phyloP scores from a whole-genome alignment of 495 filamentous ascomycete species.

The Articulospora tetracladia region DNA sequence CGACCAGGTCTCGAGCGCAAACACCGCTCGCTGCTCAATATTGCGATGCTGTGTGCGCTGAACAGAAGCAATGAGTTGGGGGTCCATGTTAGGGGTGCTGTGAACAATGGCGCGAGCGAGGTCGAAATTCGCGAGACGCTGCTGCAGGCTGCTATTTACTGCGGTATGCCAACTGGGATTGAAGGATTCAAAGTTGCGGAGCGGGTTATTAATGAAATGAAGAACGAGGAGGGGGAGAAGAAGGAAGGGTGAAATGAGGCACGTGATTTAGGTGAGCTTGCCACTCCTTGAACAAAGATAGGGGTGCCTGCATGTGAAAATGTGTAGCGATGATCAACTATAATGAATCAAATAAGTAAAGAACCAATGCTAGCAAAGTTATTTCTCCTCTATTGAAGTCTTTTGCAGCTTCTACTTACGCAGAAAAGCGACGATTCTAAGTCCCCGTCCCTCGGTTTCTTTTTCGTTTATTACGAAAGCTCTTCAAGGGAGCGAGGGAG shows the following conservation, averaged over 20 bases:
- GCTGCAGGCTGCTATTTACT: slow-evolving; percentile 37
- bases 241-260: neutral
- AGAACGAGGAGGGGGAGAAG: slow-evolving; percentile 17
- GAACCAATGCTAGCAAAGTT: too few relatives aligned
- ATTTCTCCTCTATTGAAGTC: too few relatives aligned
- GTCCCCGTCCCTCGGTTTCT: too few relatives aligned
- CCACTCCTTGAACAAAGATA: too few relatives aligned
- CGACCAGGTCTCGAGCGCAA: slow-evolving; percentile 51
- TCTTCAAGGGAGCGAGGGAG: too few relatives aligned
- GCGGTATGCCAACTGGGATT: slow-evolving; percentile 24
- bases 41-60: slow-evolving; percentile 40
- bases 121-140: slow-evolving; percentile 51
- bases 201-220: slow-evolving; percentile 28
- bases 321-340: too few relatives aligned
- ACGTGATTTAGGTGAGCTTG: too few relatives aligned
- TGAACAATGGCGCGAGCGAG: slow-evolving; percentile 43
- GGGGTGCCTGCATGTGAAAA: too few relatives aligned
- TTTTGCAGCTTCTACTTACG: too few relatives aligned
- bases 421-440: too few relatives aligned
- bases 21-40: slow-evolving; percentile 50
- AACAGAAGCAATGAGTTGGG: slow-evolving; percentile 41
- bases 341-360: too few relatives aligned
- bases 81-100: slow-evolving; percentile 43
- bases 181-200: slow-evolving; percentile 24
- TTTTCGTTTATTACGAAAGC: too few relatives aligned